Base-by-base conservation (phyloP, 2,329 filamentous ascomycete genomes). In the Paecilomyces niveus region DNA sequence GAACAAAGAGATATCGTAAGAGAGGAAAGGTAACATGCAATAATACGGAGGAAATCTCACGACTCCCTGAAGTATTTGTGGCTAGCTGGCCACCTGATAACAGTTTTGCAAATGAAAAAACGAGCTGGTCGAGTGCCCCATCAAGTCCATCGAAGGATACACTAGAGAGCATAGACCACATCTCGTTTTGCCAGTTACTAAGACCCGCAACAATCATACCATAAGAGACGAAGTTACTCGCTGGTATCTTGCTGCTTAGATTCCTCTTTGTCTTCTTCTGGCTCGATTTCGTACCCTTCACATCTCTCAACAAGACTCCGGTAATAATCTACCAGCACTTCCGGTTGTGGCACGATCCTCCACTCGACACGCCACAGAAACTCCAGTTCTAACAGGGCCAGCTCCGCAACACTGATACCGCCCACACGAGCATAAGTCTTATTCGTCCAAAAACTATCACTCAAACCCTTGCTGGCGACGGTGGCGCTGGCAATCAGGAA, bases 391-490 rank as follows among this genome's bases (percentile, higher is more conserved):
- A 99, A 79, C 58, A 97, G 80, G 59, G 94, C 95, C 63, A 99
- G 78, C 74, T 99, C 94, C 54, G 89, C 86, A 39, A 97, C 82
- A 64, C 90, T 92, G 54, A 99, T 92, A 62, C 94, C 94, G 4
- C 94, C 94, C 0, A 99, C 92, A 57, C 91, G 84, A 39, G 94
- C 92, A 72, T 99, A 99, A 0, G 93, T 96, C 29, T 90, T 90
- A 75, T 99, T 99, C 62, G 96, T 97, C 92, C 94, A 97, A 72
- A 99, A 99, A 31, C 89, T 92, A 73, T 99, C 94, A 32, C 92
- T 97, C 11, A 99, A 82, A 0, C 94, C 94, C 74, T 99, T 99
- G 58, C 92, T 91, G 6, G 93, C 94, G 3, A 99, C 94, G 0
- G 94, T 97, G 9, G 92, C 93, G 21, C 92, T 92, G 1, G 93